These are phyloP conservation scores for Boletellus ananiceps DNA, from an alignment of 768 basidiomycete genomes.

Conservation along the genomic window DNA sequence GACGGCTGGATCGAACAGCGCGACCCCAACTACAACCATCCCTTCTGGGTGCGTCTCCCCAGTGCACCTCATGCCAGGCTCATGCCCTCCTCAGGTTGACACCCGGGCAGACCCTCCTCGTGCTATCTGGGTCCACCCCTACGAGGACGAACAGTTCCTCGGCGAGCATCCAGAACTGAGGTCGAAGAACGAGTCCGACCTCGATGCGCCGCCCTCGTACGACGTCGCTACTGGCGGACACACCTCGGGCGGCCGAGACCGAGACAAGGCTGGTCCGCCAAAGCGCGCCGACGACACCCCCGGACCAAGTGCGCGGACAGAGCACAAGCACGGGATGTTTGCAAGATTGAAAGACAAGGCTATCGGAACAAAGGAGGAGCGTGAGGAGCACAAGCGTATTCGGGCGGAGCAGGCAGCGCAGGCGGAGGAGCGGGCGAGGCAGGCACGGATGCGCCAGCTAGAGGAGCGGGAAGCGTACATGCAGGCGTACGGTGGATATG, in stretches of 20 bases:
- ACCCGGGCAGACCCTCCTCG: constrained; percentile 59
- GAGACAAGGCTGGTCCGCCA: background rate
- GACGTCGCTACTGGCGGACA: constrained; percentile 25
- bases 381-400: constrained; percentile 40
- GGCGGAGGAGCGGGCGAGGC: constrained; percentile 17
- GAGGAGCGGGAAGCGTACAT: constrained; percentile 34
- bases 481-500: constrained; percentile 31
- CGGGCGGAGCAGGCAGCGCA: constrained; percentile 29
- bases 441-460: constrained; percentile 17
- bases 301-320: constrained; percentile 2
- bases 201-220: constrained; percentile 27
- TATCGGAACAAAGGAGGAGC: constrained; percentile 60
- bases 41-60: constrained; percentile 44
- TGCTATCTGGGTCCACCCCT: constrained; percentile 69
- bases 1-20: constrained; percentile 53
- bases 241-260: constrained; percentile 15
- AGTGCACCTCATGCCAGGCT: background rate
- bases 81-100: constrained; percentile 47
- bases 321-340: constrained; percentile 50
- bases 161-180: constrained; percentile 46
- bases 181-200: constrained; percentile 26
- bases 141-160: constrained; percentile 64
- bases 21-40: constrained; percentile 39
- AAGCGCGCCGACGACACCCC: background rate
- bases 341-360: constrained; percentile 60